Percentiles rank a stretch among this genome's conserved stretches.
These are phyloP conservation scores for Lenwebbia sp. DNA, from an alignment of 345 rosid species.

Conservation along the genomic window DNA sequence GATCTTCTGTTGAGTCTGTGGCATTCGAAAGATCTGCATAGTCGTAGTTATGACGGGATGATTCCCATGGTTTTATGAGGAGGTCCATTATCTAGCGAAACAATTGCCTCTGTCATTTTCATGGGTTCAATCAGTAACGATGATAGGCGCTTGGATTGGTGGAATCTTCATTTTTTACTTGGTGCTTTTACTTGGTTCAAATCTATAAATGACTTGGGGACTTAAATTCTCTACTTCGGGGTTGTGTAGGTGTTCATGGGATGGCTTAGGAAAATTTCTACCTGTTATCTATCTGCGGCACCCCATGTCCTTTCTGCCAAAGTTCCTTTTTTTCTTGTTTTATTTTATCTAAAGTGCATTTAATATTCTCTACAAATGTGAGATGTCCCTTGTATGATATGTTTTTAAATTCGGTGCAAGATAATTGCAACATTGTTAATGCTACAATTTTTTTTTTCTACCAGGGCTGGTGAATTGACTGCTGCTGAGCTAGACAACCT, in stretches of 20 bases:
- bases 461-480: conserved; percentile 6
- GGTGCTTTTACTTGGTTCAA: background rate
- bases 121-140: background rate
- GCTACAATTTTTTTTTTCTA: background rate
- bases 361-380: background rate
- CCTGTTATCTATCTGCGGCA: background rate
- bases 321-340: background rate
- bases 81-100: background rate
- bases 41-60: background rate
- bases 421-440: background rate
- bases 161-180: background rate
- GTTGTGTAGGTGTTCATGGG: background rate
- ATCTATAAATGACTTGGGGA: background rate
- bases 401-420: background rate
- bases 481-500: conserved; percentile 7
- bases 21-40: background rate
- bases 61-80: background rate
- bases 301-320: background rate
- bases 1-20: background rate
- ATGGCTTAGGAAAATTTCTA: background rate
- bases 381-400: background rate
- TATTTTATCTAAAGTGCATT: background rate
- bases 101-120: background rate
- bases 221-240: background rate
- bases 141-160: background rate